Evolutionary conservation across 371 early-diverging fungal genomes (phyloP), one percentile per base, ranked within the genome.

Genomic region (Saksenaea oblongispora): DNA sequence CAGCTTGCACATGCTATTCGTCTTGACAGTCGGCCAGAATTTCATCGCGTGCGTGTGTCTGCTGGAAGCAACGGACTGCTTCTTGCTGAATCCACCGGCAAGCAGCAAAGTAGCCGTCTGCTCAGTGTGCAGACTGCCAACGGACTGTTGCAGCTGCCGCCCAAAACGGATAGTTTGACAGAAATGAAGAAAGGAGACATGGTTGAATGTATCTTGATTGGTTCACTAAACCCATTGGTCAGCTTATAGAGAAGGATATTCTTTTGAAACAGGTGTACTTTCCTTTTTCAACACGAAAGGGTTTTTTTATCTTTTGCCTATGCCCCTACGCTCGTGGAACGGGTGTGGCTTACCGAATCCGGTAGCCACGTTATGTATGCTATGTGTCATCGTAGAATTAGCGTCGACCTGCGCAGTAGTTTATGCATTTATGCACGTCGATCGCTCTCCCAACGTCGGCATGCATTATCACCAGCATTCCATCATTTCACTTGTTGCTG

Each of bases 21-120:
- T 0, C 76, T 95, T 58, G 97, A 96, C 73, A 69, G 83, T 15
- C 78, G 96, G 15, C 97, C 96, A 15, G 97, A 97, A 76, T 97
- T 89, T 66, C 87, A 91, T 54, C 87, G 96, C 10, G 90, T 87
- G 0, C 71, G 76, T 14, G 80, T 90, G 15, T 70, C 64, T 7
- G 56, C 72, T 37, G 39, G 26, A 13, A 17, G 11, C 24, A 69
- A 34, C 54, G 69, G 34, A 14, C 77, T n/a, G n/a, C n/a, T 88
- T n/a, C 56, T 81, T 8, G 95, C 87, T 13, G 68, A 73, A 42
- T 88, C 89, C 0, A 93, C 92, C 0, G 93, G 89, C 24, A 71
- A 79, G 34, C 95, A 95, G 76, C 87, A 86, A 69, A 93, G 92
- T 60, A 91, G 91, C 60, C 81, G 95, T 1, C 82, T 96, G 79